Base-by-base conservation (phyloP, 2,329 filamentous ascomycete species). In the Alternaria ethzedia region DNA sequence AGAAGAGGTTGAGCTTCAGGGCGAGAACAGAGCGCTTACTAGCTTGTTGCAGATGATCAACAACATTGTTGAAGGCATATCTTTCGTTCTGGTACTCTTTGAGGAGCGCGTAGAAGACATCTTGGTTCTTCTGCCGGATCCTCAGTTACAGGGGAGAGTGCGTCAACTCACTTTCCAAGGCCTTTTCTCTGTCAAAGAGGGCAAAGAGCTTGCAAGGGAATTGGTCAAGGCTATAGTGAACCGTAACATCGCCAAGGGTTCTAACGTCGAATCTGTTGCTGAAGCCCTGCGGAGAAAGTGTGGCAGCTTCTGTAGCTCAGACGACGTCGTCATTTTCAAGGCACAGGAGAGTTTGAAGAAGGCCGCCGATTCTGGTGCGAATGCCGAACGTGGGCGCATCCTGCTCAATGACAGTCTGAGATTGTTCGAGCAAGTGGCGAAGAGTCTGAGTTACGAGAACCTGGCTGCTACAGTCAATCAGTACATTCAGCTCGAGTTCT, bases 161-260 rank as follows among this genome's bases (percentile, higher is more conserved):
- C 86, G 88, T 62, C 87, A 90, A 36, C 86, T 99, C 57, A 97
- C 93, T 0, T 99, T 93, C 75, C 93, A 98, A 78, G 87, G 88
- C 49, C 87, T 99, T 0, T 98, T 99, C 79, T 92, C 93, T 5
- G 89, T 91, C 45, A 81, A 86, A 6, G 86, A 89, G 17, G 96
- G 96, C 30, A 93, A 93, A 71, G 93, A 97, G 11, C 87, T 98
- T 23, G 96, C 95, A 3, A 97, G 97, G 80, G 88, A 97, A 59
- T 85, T 99, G 2, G 96, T 99, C 60, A 99, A 98, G 79, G 94
- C 95, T 1, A 98, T 99, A 74, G 96, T 99, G 58, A 98, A 98
- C 79, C 90, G 94, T 74, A 99, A 97, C 79, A 99, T 99, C 72
- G 92, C 95, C 61, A 97, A 93, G 74, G 96, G 96, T 10, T 95